Evolutionary conservation across 495 filamentous ascomycete genomes (phyloP), one percentile per base, ranked within the genome.

Genomic region (Aspergillus incahuasiensis): DNA sequence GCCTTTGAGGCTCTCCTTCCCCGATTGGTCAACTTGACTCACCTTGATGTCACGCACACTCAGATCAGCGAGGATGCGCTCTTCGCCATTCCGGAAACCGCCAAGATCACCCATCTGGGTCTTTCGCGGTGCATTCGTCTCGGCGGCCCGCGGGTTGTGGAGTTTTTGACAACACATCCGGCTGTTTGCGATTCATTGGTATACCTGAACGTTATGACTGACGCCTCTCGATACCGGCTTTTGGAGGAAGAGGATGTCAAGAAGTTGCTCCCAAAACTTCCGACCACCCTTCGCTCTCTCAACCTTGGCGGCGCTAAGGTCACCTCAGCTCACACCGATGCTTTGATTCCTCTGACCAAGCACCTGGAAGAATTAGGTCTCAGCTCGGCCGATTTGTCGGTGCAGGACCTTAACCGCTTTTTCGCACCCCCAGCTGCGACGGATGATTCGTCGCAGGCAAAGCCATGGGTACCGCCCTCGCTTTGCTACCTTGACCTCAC

Each of bases 401-500:
- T 87, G 6, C 63, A 70, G 21, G 85, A 92, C 47, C 68, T 95
- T 54, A 85, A 88, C 50, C 62, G 63, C 0, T 76, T 80, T 63
- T 79, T 77, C 47, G 61, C 61, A 3, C 71, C 64, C 6, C 63
- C 73, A 22, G 58, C 48, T 22, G 59, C 63, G 11, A 63, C 57
- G 34, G 74, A 79, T 48, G 64, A 64, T 12, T 54, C 63, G 12
- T 56, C 57, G 24, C 55, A 66, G 32, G 52, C 68, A 9, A 54
- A 64, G 32, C 70, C 68, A 32, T 86, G 83, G 81, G 69, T 76
- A 16, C 82, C 83, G 20, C 82, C 85, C 46, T 78, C 80, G 28
- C 78, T 95, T n/a, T 83, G 82, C 61, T 95, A 90, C 64, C 71
- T 95, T 22, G 90, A 94, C 60, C 81, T 94, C 43, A 83, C 81